Evolutionary conservation across 164 flowering plant genomes (phyloP).

Genomic region (Berberis vulgaris): DNA sequence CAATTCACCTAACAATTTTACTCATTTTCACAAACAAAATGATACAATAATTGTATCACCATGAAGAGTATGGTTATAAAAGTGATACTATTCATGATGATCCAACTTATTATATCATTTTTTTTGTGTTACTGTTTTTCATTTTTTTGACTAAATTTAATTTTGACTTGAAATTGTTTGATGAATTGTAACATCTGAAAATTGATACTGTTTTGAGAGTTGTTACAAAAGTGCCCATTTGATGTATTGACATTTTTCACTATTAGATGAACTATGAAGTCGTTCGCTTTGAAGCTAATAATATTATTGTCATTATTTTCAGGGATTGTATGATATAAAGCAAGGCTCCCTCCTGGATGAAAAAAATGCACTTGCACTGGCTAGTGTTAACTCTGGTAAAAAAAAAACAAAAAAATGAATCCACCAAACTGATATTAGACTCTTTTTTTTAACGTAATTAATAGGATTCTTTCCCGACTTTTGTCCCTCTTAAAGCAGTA

Average conservation of each 20-base stretch:
- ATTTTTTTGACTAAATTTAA: too few relatives aligned
- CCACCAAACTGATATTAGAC: not conserved
- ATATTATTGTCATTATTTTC: not conserved
- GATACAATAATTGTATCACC: too few relatives aligned
- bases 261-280: not conserved
- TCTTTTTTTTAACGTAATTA: not conserved
- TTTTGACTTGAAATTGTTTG: too few relatives aligned
- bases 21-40: too few relatives aligned
- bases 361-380: constrained; percentile 4
- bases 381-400: not conserved
- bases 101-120: too few relatives aligned
- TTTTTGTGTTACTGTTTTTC: too few relatives aligned
- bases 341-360: constrained; percentile 2
- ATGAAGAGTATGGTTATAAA: too few relatives aligned
- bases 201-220: too few relatives aligned
- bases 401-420: not conserved
- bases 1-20: too few relatives aligned
- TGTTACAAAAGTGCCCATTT: too few relatives aligned
- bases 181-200: too few relatives aligned
- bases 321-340: constrained; percentile 3
- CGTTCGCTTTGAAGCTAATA: not conserved
- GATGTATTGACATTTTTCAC: not conserved
- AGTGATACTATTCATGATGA: too few relatives aligned
- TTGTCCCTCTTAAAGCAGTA: constrained; percentile 18
- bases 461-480: not conserved